Conservation (phyloP, 495 filamentous ascomycete genomes). For the Penicillium cinerascens region DNA sequence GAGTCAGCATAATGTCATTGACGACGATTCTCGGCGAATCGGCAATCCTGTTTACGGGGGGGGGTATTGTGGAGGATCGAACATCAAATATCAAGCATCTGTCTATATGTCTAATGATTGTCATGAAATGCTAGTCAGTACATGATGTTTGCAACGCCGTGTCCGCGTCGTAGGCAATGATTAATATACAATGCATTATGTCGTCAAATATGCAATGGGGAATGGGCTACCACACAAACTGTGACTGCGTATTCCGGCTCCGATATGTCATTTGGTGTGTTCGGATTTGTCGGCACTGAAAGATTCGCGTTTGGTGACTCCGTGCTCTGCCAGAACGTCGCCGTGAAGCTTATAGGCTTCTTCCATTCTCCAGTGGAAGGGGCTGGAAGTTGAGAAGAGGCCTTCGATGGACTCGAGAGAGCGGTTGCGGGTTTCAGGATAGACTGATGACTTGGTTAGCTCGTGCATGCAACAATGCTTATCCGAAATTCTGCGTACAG, state of each 20-base stretch:
- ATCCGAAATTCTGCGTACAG: constrained; percentile 16
- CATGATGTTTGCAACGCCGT: not conserved
- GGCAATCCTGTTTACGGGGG: not conserved
- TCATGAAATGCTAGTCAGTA: not conserved
- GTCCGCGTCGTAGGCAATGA: not conserved
- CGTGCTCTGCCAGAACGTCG: constrained; percentile 29
- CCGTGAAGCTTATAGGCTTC: constrained; percentile 32
- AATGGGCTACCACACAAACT: not conserved
- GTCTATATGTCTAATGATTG: not conserved
- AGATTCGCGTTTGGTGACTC: constrained; percentile 7
- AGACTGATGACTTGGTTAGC: constrained; percentile 31
- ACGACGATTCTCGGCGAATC: not conserved
- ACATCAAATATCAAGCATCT: not conserved
- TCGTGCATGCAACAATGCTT: not conserved
- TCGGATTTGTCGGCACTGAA: constrained; percentile 2
- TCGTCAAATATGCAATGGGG: not conserved
- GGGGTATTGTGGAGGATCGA: not conserved
- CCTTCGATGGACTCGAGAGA: constrained; percentile 58
- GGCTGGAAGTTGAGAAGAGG: constrained; percentile 43
- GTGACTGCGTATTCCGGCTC: not conserved
- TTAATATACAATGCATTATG: not conserved
- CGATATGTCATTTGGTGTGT: not conserved
- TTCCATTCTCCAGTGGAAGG: constrained; percentile 41
- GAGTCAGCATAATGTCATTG: constrained; percentile 23
- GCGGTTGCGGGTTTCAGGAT: constrained; percentile 55